Conservation (phyloP, 2,329 filamentous ascomycete species). For the Karstenula rhodostoma region DNA sequence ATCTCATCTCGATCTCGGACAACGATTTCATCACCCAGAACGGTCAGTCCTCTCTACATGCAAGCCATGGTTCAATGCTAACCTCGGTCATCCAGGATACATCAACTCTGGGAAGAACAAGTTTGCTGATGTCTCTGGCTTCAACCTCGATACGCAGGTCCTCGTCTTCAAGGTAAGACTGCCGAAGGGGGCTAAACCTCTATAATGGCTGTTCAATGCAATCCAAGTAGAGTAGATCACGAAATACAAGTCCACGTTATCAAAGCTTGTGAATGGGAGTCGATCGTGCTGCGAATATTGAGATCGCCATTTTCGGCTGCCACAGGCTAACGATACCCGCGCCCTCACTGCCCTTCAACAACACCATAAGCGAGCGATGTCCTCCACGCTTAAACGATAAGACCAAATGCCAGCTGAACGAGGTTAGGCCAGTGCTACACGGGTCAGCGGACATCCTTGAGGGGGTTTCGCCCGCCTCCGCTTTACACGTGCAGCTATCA, state of each 20-base stretch:
- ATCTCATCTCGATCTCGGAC: slow-evolving; percentile 72
- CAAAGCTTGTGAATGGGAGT: neutral
- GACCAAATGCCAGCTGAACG: neutral
- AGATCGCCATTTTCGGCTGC: neutral
- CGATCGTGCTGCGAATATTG: neutral
- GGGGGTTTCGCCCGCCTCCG: neutral
- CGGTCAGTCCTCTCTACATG: slow-evolving; percentile 52
- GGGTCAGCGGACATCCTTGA: neutral
- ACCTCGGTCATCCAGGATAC: slow-evolving; percentile 51
- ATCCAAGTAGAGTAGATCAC: neutral
- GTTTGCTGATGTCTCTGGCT: slow-evolving; percentile 67
- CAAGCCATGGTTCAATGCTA: slow-evolving; percentile 6
- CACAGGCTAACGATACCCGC: slow-evolving; percentile 10
- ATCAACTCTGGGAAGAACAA: slow-evolving; percentile 65
- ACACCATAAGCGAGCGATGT: neutral
- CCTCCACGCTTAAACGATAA: neutral
- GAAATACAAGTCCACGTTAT: neutral
- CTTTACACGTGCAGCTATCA: neutral
- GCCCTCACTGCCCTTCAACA: neutral
- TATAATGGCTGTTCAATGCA: slow-evolving; percentile 21
- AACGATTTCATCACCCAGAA: slow-evolving; percentile 81
- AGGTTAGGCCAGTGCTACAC: neutral
- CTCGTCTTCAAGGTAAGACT: slow-evolving; percentile 68
- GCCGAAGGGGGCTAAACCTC: slow-evolving; percentile 48
- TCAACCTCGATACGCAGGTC: slow-evolving; percentile 67